A percentile compares a stretch with the other conserved stretches of the same genome.
Evolutionary conservation across 2,329 filamentous ascomycete species (phyloP).

Genomic region (Zymoseptoria ardabiliae): DNA sequence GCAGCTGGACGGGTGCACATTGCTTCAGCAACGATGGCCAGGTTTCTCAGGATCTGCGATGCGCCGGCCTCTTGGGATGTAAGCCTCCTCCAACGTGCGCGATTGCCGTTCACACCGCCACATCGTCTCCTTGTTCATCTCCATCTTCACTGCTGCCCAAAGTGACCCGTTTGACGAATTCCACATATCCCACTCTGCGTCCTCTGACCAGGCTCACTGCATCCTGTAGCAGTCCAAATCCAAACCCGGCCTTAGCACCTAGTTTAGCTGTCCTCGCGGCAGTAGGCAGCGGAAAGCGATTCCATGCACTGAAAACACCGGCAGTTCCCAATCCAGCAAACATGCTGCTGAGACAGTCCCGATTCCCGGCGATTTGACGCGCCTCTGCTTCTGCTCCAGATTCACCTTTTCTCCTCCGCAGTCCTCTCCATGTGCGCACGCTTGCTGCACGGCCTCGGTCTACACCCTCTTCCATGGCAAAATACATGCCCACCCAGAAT

Average conservation of each 20-base stretch:
- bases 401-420: constrained; percentile 28
- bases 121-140: neutral
- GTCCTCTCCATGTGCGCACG: constrained; percentile 31
- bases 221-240: constrained; percentile 78
- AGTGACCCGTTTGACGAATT: constrained; percentile 42
- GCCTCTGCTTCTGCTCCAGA: constrained; percentile 25
- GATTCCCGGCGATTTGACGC: constrained; percentile 36
- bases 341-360: constrained; percentile 74
- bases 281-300: constrained; percentile 66
- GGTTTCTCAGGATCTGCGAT: neutral
- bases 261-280: constrained; percentile 61
- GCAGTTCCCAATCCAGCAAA: constrained; percentile 78
- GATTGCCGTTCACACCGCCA: neutral
- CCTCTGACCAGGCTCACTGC: constrained; percentile 60
- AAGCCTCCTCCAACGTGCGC: neutral
- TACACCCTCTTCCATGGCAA: constrained; percentile 76
- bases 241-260: constrained; percentile 69
- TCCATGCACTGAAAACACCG: constrained; percentile 78
- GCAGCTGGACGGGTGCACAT: neutral
- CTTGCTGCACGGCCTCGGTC: constrained; percentile 66
- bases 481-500: constrained; percentile 67
- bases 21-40: neutral
- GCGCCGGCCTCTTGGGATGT: neutral
- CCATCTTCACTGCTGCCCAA: constrained; percentile 12
- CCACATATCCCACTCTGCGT: constrained; percentile 66